Evolutionary conservation across 176 grass and related monocot genomes (phyloP).

Genomic region (Lolium multiflorum): DNA sequence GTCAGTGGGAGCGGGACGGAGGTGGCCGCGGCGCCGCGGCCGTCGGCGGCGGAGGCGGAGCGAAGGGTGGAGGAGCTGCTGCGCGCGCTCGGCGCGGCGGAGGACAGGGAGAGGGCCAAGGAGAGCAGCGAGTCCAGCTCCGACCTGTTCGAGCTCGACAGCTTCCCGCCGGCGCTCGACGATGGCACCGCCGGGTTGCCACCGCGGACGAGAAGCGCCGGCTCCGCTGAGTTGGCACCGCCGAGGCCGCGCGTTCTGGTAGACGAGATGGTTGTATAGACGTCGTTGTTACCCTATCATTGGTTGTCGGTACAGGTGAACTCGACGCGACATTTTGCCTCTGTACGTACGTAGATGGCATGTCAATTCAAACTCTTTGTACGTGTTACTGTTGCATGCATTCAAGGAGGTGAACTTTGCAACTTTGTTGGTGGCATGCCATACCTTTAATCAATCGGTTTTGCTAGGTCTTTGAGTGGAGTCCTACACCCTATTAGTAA

Average conservation of each 20-base stretch:
- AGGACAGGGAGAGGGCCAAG: slow-evolving; percentile 61
- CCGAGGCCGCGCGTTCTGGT: slow-evolving; percentile 25
- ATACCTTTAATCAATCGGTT: background rate
- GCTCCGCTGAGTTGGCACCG: background rate
- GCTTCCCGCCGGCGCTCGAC: slow-evolving; percentile 24
- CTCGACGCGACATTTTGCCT: background rate
- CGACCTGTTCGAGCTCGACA: slow-evolving; percentile 82
- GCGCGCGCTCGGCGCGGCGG: slow-evolving; percentile 50
- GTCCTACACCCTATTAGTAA: no score
- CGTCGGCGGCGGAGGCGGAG: slow-evolving; percentile 43
- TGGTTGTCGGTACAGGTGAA: background rate
- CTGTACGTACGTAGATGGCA: background rate
- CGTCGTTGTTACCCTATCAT: no score
- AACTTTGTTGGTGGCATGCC: no score
- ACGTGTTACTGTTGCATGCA: no score
- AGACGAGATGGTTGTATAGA: slow-evolving; percentile 5
- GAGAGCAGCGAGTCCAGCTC: slow-evolving; percentile 81
- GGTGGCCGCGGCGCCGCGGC: background rate
- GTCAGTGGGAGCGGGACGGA: background rate
- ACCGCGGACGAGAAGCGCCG: background rate
- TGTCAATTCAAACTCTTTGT: background rate
- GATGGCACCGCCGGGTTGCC: slow-evolving; percentile 5
- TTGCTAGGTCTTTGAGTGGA: no score
- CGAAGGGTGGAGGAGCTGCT: slow-evolving; percentile 59
- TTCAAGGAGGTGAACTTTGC: background rate